Percentiles rank a stretch among this genome's conserved stretches.
These are phyloP conservation scores for Houttuynia cordata DNA, from an alignment of 164 flowering plant genomes.

Conservation along the genomic window DNA sequence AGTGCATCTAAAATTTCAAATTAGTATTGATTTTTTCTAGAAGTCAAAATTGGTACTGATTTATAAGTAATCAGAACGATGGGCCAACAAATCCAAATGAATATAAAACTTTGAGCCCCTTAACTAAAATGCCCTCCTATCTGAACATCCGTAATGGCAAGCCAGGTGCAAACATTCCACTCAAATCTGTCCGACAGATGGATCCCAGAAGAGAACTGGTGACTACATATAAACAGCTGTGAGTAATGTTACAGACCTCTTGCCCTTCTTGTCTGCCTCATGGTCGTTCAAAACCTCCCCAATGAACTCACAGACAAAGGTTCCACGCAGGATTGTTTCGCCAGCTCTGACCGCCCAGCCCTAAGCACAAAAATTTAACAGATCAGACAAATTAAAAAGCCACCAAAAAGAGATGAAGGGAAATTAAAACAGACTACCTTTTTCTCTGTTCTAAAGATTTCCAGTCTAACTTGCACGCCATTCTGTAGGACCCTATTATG, in stretches of 20 bases:
- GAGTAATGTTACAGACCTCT: constrained; percentile 30
- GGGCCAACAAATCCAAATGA: too few species aligned
- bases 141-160: too few species aligned
- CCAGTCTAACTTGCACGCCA: constrained; percentile 68
- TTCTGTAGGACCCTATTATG: constrained; percentile 89
- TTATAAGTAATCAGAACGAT: too few species aligned
- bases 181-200: too few species aligned
- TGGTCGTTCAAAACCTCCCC: constrained; percentile 68
- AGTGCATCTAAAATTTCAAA: too few species aligned
- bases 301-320: constrained; percentile 77
- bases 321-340: constrained; percentile 64
- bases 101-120: too few species aligned
- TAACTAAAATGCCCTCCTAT: too few species aligned
- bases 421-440: constrained; percentile 36
- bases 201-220: not conserved
- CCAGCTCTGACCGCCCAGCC: constrained; percentile 96
- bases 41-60: too few species aligned
- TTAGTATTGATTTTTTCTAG: too few species aligned
- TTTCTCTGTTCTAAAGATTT: constrained; percentile 70
- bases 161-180: too few species aligned
- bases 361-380: constrained; percentile 22
- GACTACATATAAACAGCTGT: not conserved
- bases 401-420: not conserved
- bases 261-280: constrained; percentile 50
- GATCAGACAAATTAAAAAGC: not conserved